Conservation (phyloP, 2,329 filamentous ascomycete species). For the Conoideocrella luteorostrata region DNA sequence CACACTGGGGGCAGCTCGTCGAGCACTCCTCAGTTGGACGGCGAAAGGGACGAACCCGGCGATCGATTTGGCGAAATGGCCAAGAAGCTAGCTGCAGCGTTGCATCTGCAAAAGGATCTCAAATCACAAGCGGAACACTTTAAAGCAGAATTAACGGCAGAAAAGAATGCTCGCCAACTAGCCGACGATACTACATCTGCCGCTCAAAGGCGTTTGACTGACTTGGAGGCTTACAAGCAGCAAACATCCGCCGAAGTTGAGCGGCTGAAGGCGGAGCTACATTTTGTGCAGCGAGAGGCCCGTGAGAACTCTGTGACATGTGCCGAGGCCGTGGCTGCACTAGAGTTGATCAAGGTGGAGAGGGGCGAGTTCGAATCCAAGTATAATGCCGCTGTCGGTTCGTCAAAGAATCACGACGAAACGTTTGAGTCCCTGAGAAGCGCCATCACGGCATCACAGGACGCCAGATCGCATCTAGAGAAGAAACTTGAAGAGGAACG, state of each 20-base stretch:
- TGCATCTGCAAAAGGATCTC: constrained; percentile 76
- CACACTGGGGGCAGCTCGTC: constrained; percentile 59
- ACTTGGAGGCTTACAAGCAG: constrained; percentile 79
- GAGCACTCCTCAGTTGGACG: constrained; percentile 53
- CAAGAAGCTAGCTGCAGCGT: constrained; percentile 72
- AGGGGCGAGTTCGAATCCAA: constrained; percentile 69
- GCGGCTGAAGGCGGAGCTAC: constrained; percentile 75
- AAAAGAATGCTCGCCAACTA: constrained; percentile 72
- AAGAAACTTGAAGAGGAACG: constrained; percentile 80
- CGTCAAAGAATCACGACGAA: constrained; percentile 60
- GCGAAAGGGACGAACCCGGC: constrained; percentile 53
- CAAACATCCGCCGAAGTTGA: constrained; percentile 80
- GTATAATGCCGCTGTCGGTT: constrained; percentile 60
- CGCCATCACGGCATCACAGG: constrained; percentile 71
- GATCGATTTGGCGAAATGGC: constrained; percentile 60
- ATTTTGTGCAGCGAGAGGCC: constrained; percentile 68
- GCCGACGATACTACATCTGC: constrained; percentile 84
- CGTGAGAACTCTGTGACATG: constrained; percentile 75
- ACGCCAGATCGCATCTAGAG: constrained; percentile 71
- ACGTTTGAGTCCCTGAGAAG: constrained; percentile 70
- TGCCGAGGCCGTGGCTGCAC: constrained; percentile 67
- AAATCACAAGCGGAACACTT: constrained; percentile 67
- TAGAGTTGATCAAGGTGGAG: constrained; percentile 76
- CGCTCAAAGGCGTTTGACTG: constrained; percentile 73
- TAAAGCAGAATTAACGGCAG: constrained; percentile 66